Conservation (phyloP, 345 rosid genomes). For the Eucalyptus leucophloia region DNA sequence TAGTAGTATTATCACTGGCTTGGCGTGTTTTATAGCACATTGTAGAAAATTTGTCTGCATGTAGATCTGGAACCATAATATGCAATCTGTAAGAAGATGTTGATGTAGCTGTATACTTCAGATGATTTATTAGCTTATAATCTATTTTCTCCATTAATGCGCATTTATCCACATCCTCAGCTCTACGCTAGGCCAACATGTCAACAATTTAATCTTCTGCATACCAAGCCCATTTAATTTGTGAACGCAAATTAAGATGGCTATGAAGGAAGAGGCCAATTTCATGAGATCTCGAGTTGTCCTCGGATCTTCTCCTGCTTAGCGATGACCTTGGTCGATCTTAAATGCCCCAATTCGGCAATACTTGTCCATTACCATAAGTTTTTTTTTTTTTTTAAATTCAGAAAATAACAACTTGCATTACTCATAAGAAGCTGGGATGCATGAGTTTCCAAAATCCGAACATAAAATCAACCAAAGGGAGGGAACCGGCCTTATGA, state of each 20-base stretch:
- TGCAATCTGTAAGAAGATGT: neutral
- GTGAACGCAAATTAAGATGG: neutral
- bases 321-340: neutral
- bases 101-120: neutral
- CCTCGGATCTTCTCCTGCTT: neutral
- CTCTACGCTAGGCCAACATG: neutral
- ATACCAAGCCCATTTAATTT: neutral
- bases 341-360: neutral
- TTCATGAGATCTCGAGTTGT: neutral
- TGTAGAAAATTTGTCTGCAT: neutral
- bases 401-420: too few species aligned
- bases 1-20: neutral
- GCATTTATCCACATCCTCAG: neutral
- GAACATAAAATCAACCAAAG: too few species aligned
- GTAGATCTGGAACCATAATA: neutral
- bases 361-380: neutral
- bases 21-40: neutral
- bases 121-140: neutral
- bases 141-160: neutral
- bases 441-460: too few species aligned
- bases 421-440: too few species aligned
- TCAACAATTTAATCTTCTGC: neutral
- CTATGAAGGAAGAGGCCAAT: neutral
- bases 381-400: too few species aligned
- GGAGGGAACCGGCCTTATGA: too few species aligned